A percentile compares a stretch with the other conserved stretches of the same genome.
These are phyloP conservation scores for Barnettozyma siamensis DNA, from an alignment of 805 yeast genomes.

Conservation along the genomic window DNA sequence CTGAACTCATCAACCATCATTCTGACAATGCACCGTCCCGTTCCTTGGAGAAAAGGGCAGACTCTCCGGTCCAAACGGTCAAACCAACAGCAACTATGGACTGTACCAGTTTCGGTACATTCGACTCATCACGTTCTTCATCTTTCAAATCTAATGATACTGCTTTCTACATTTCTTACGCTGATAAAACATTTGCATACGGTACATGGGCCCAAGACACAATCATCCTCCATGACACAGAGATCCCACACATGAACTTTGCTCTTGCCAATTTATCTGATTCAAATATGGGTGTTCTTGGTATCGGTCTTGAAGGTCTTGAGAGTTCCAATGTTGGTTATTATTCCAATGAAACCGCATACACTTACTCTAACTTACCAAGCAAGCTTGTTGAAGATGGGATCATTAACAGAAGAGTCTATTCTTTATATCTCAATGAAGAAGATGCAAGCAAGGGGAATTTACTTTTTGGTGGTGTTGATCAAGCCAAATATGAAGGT, in stretches of 20 bases:
- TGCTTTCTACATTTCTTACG: constrained; percentile 41
- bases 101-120: constrained; percentile 34
- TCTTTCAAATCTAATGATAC: constrained; percentile 30
- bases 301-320: constrained; percentile 64
- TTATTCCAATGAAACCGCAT: constrained; percentile 14
- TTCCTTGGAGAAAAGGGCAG: neutral
- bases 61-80: neutral
- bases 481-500: constrained; percentile 56
- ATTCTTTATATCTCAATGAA: constrained; percentile 56
- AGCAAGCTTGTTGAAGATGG: constrained; percentile 52
- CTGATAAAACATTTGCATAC: constrained; percentile 36
- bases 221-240: constrained; percentile 46
- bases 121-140: constrained; percentile 27
- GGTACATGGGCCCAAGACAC: constrained; percentile 45
- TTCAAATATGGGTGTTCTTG: constrained; percentile 64
- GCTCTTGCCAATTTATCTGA: constrained; percentile 68
- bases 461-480: constrained; percentile 71
- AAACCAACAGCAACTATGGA: constrained; percentile 6
- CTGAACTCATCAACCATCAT: neutral
- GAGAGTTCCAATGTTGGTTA: constrained; percentile 51
- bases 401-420: constrained; percentile 45
- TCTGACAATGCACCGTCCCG: neutral
- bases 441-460: constrained; percentile 39
- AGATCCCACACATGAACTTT: constrained; percentile 50
- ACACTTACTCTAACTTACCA: constrained; percentile 64